Evolutionary conservation across 257 asterid genomes (phyloP), one percentile per base, ranked within the genome.

Genomic region (Solanum dulcamara): DNA sequence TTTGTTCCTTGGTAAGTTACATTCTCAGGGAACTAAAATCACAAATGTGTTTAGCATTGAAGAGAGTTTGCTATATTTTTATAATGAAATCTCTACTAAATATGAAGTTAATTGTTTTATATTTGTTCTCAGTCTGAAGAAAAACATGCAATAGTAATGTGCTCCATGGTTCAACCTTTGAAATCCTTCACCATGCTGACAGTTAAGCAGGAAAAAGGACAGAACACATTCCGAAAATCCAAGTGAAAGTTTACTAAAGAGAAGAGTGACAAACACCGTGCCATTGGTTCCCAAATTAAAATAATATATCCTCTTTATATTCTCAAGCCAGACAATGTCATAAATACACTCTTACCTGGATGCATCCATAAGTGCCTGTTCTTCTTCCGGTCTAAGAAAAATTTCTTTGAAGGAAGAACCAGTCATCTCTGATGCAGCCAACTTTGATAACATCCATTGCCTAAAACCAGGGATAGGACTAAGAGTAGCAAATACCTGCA

Each of bases 401-500:
- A 88, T 90, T 87, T 96, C 99, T 33, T 89, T 86, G 89, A 94
- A 94, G 83, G 96, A 88, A 80, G 98, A 87, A 85, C 85, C 91
- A 85, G 97, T 91, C 80, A 90, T 90, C 90, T 92, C 97, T 50
- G 93, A 89, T 37, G 96, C 90, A 70, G 89, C 93, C 93, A 96
- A 89, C 92, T 96, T 96, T 81, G 97, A 87, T 51, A 91, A 89
- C 86, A 96, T 95, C 98, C 99, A 96, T 81, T 90, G 93, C 97
- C 92, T 92, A 89, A 84, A 96, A 86, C 98, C 99, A 60, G 99
- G 98, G 68, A 96, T 92, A 77, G 99, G 99, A 89, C 99, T 96
- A 87, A 96, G 98, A 18, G 99, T 96, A 77, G 99, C 98, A 85
- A 96, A 96, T 77, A 94, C 93, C 99, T 96, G 93, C 90, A 91